These are phyloP conservation scores for Penicillium brasilianum DNA, from an alignment of 2,329 filamentous ascomycete genomes.

Conservation along the genomic window DNA sequence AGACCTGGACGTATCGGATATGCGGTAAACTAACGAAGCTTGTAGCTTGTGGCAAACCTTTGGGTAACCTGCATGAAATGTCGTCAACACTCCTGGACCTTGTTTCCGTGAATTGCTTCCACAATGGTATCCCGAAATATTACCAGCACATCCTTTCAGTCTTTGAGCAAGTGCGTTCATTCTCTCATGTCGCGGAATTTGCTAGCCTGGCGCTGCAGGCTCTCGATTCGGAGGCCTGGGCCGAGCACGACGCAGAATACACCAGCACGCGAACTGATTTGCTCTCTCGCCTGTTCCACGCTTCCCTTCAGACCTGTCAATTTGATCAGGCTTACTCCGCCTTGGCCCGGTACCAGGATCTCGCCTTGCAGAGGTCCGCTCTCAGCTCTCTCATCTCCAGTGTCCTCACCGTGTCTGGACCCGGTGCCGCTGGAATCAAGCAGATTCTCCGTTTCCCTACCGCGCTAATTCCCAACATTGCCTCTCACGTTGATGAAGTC, in stretches of 20 bases:
- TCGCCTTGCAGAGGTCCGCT: slow-evolving; percentile 71
- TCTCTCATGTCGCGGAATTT: slow-evolving; percentile 84
- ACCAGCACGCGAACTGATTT: slow-evolving; percentile 67
- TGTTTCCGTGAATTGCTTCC: slow-evolving; percentile 69
- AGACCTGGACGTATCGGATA: not conserved
- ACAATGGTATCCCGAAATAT: slow-evolving; percentile 79
- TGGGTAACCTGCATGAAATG: slow-evolving; percentile 52
- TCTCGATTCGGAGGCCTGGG: slow-evolving; percentile 40
- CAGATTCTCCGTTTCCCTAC: slow-evolving; percentile 77
- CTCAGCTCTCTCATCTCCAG: slow-evolving; percentile 68
- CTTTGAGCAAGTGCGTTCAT: slow-evolving; percentile 77
- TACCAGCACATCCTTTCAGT: slow-evolving; percentile 84
- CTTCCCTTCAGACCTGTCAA: slow-evolving; percentile 76
- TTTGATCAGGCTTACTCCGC: slow-evolving; percentile 84
- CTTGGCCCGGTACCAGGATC: slow-evolving; percentile 73
- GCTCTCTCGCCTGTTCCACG: slow-evolving; percentile 81
- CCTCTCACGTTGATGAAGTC: slow-evolving; percentile 77
- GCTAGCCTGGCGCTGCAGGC: slow-evolving; percentile 75
- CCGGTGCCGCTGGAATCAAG: slow-evolving; percentile 54
- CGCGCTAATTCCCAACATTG: slow-evolving; percentile 64
- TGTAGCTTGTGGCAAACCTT: slow-evolving; percentile 50
- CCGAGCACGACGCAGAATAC: slow-evolving; percentile 44
- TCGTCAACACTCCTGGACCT: slow-evolving; percentile 72
- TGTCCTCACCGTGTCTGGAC: slow-evolving; percentile 48
- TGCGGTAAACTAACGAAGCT: slow-evolving; percentile 27